Conservation (phyloP, 805 yeast genomes). For the Hanseniaspora pseudoguilliermondii region DNA sequence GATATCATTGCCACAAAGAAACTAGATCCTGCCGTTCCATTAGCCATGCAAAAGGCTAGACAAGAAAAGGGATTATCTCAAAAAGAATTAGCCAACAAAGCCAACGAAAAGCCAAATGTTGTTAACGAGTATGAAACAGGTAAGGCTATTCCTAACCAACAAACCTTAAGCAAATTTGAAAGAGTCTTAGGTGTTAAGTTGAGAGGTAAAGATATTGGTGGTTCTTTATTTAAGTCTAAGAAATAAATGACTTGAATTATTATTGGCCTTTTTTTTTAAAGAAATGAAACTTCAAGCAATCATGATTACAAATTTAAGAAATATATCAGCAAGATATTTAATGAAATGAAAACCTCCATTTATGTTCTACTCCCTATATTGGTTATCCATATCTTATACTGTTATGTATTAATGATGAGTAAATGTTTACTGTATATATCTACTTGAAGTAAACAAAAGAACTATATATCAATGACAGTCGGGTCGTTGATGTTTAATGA, state of each 20-base stretch:
- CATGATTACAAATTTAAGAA: too few relatives aligned
- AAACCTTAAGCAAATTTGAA: conserved; percentile 80
- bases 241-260: conserved; percentile 19
- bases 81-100: conserved; percentile 89
- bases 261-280: background rate
- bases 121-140: conserved; percentile 96
- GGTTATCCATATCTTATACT: too few relatives aligned
- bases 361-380: too few relatives aligned
- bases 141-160: conserved; percentile 93
- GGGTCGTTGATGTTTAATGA: background rate
- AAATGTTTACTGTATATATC: background rate
- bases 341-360: too few relatives aligned
- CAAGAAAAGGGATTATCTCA: conserved; percentile 81
- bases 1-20: conserved; percentile 90
- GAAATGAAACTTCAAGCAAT: background rate
- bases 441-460: background rate
- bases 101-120: conserved; percentile 91
- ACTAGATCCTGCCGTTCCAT: conserved; percentile 72
- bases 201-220: conserved; percentile 91
- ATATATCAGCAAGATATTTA: too few relatives aligned
- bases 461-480: background rate
- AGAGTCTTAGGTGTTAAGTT: conserved; percentile 87
- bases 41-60: conserved; percentile 73
- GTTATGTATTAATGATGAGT: too few relatives aligned
- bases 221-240: conserved; percentile 50